Evolutionary conservation across 1,139 yeast species (phyloP), one percentile per base, ranked within the genome.

Genomic region (Sugiyamaella neomexicana): DNA sequence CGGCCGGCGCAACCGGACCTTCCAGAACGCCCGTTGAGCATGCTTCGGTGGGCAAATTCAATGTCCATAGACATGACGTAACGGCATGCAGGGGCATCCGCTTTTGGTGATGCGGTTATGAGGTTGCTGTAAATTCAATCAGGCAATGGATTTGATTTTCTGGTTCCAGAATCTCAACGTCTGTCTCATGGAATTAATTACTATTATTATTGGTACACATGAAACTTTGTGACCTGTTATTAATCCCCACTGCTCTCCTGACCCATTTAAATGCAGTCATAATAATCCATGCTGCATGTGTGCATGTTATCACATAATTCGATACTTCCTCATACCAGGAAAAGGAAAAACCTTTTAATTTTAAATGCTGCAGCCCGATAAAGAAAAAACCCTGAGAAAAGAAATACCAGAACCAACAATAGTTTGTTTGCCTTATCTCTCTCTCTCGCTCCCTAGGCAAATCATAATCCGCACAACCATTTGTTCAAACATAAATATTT

Each of bases 71-170:
- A 12, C 12, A 17, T 44, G 48, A 44, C 48, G 48, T 44, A 7
- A 44, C 6, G 20, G 15, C 40, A 44, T 44, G 48, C 48, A 44
- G 48, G 48, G 48, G 48, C 38, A 34, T 29, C 37, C 32, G 20
- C 13, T 38, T 40, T 13, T 42, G 46, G 25, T 17, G n/a, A 42
- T 29, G 46, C 23, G 25, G 23, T 10, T 10, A 16, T 42, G 17
- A 29, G 5, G 25, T 42, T 42, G 46, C 46, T 42, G 16, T 42
- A n/a, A n/a, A 12, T 27, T 12, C 12, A 20, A 20, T 20, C 40
- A n/a, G 15, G 10, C 40, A 37, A 37, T 34, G 38, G 15, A 2
- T 4, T 13, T 3, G 15, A 34, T 3, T n/a, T 34, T 34, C 38
- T 20, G 25, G 25, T 20, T 20, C 25, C 25, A 29, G 10, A 29